Base-by-base conservation (phyloP, 805 yeast species). In the Novakomyces olei region DNA sequence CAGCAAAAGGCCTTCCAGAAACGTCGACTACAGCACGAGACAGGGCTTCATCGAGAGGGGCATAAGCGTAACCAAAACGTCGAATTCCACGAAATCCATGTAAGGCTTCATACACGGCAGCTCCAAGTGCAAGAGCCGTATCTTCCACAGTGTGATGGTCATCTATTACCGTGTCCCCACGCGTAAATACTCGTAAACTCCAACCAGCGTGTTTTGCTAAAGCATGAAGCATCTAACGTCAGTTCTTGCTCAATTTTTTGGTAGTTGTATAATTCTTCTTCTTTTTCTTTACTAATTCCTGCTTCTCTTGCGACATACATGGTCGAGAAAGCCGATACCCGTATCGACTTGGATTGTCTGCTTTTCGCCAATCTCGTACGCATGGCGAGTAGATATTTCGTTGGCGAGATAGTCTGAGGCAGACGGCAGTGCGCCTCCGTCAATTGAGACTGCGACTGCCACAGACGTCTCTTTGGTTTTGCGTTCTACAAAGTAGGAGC, bases 61-160 rank as follows among this genome's bases (percentile, higher is more conserved):
- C 96, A 58, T 71, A 85, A 1, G 85, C 98, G 27, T 65, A 48
- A 10, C 98, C 98, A 48, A 85, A 88, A 44, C 98, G 65, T 53
- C 79, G 78, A 36, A 85, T 81, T 34, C 98, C 98, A 43, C 68
- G 67, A 15, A 85, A 75, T 19, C 71, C 76, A 15, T 95, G 96
- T 38, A 88, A 54, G 1, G 96, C 96, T 44, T 73, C 57, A 46
- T 80, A 76, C 59, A 88, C 81, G 5, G 94, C 88, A 45, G 61
- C 60, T 5, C 98, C 98, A 22, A 88, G 57, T 1, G 94, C 81
- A 43, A 88, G 79, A 29, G 85, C 95, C 40, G 80, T 79, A 55
- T 88, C 98, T 53, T 88, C 98, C 4, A 93, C 75, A 1, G 92
- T 71, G 55, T 88, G 98, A 53, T 88, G 98, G 54, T 88, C 98